Evolutionary conservation across 306 rosid species (phyloP), one percentile per base, ranked within the genome.

Genomic region (cucumber (Cucumis sativus)): DNA sequence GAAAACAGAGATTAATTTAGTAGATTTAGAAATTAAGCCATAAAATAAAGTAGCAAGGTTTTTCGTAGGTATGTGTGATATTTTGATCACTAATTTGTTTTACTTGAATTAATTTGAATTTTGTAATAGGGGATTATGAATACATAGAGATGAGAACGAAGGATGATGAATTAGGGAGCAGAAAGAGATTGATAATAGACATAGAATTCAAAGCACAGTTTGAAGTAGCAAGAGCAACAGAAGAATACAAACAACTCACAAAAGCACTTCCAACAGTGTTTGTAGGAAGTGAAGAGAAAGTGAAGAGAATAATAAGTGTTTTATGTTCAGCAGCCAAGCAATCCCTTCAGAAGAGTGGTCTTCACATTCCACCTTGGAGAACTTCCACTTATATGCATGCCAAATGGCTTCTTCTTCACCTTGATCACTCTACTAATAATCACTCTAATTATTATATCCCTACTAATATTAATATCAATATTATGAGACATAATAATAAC

Each of bases 351-450:
- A 86, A 92, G 67, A 90, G 75, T 54, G 96, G 98, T 16, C 89
- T 92, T 47, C 90, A 86, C 40, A 83, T 92, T 21, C 98, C 98
- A 1, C 98, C 98, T 49, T 92, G 98, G 96, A 90, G 98, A 78
- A 89, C 89, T 17, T 75, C 83, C 7, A 21, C 68, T 77, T 92
- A 90, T 81, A 90, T 92, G 88, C 83, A 80, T 20, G 59, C 85
- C 78, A 88, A 88, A 73, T 86, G 90, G 87, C 80, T 88, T 33
- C 37, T 33, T 33, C 37, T 33, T 33, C 30, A 28, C 30, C 37
- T 33, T 33, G 5, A 33, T 33, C 37, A 33, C 14, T 11, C 7
- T 14, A 14, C 7, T 7, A 43, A 33, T 39, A 2, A 1, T 14
- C 14, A 51, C 30, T 28, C 30, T 51, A 51, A 51, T 13, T 0